Evolutionary conservation across 306 rosid genomes (phyloP).

Genomic region (Cyamopsis tetragonoloba): DNA sequence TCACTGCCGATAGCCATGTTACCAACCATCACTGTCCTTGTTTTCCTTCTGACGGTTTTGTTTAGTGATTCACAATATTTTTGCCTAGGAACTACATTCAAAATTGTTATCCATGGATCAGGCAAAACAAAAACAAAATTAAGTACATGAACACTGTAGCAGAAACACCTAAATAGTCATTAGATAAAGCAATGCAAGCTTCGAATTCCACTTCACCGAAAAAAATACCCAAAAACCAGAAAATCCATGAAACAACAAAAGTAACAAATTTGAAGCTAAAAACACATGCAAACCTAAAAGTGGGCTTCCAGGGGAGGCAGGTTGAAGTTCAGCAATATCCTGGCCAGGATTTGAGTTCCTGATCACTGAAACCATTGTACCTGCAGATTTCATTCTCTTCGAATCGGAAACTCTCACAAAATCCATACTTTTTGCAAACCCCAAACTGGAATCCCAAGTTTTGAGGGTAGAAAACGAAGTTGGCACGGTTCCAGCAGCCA

Average conservation of each 20-base stretch:
- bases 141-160: neutral
- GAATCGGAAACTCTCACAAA: constrained; percentile 72
- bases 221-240: neutral
- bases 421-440: constrained; percentile 61
- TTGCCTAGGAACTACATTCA: constrained; percentile 81
- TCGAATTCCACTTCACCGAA: neutral
- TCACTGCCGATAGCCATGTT: constrained; percentile 83
- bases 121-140: constrained; percentile 1
- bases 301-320: constrained; percentile 83
- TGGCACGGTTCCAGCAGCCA: constrained; percentile 80
- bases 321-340: constrained; percentile 79
- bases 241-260: neutral
- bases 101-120: constrained; percentile 31
- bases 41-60: constrained; percentile 85
- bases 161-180: neutral
- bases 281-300: constrained; percentile 56
- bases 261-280: neutral
- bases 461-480: constrained; percentile 59
- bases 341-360: constrained; percentile 67
- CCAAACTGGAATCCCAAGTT: constrained; percentile 59
- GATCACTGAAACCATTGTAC: constrained; percentile 60
- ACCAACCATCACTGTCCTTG: constrained; percentile 94
- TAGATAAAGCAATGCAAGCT: constrained; percentile 14
- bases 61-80: constrained; percentile 83
- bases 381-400: constrained; percentile 44